Conservation (phyloP, 768 basidiomycete species). For the Lenzites betulinus region DNA sequence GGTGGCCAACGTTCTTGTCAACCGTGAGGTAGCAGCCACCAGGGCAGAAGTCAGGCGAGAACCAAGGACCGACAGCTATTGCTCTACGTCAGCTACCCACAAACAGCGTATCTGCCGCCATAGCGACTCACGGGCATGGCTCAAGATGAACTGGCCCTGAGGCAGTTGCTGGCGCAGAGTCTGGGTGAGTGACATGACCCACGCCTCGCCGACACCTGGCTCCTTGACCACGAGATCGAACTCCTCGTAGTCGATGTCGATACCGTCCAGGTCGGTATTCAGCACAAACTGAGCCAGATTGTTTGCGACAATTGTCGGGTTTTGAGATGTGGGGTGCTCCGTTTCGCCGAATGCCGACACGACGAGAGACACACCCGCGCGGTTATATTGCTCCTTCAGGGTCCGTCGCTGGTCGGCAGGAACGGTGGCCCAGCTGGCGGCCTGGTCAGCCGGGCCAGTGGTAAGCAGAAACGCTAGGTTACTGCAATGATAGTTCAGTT, state of each 20-base stretch:
- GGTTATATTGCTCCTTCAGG: slow-evolving; percentile 48
- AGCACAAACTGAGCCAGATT: slow-evolving; percentile 48
- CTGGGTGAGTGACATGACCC: slow-evolving; percentile 40
- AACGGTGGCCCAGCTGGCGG: slow-evolving; percentile 44
- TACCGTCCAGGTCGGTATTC: slow-evolving; percentile 50
- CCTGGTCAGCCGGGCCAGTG: slow-evolving; percentile 46
- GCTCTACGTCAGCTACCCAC: neutral
- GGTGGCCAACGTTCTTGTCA: slow-evolving; percentile 39
- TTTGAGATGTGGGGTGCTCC: slow-evolving; percentile 44
- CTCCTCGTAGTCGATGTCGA: slow-evolving; percentile 57
- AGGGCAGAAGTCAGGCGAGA: slow-evolving; percentile 35
- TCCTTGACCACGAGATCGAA: slow-evolving; percentile 64
- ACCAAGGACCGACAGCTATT: slow-evolving; percentile 49
- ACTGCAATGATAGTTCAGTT: slow-evolving; percentile 20
- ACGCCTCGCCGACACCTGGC: slow-evolving; percentile 51
- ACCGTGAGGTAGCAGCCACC: slow-evolving; percentile 45
- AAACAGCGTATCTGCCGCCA: neutral
- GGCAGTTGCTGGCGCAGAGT: slow-evolving; percentile 38
- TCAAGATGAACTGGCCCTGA: slow-evolving; percentile 37
- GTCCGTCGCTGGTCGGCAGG: slow-evolving; percentile 39
- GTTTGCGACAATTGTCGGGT: slow-evolving; percentile 43
- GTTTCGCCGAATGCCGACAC: slow-evolving; percentile 56
- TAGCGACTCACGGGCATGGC: slow-evolving; percentile 34
- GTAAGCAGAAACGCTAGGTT: slow-evolving; percentile 45
- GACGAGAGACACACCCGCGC: slow-evolving; percentile 57